Evolutionary conservation across 164 flowering plant genomes (phyloP), one percentile per base, ranked within the genome.

Genomic region (Dillenia turbinata): DNA sequence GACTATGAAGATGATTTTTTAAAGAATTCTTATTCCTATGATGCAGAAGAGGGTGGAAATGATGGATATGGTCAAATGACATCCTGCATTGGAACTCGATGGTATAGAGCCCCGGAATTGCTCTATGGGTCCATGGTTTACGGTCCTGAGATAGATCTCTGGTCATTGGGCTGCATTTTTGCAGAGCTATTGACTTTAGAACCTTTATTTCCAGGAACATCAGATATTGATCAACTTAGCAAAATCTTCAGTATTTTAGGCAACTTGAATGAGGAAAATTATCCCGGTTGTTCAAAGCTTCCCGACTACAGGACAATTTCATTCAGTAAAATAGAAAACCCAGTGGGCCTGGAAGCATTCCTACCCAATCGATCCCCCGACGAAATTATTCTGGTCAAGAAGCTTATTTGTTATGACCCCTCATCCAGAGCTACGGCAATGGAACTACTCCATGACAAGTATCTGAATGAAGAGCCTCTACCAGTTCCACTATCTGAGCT

Each of bases 131-230:
- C 97, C 19, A 80, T 76, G 16, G 58, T 67, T 70, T 95, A 95
- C 62, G 92, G 96, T 10, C 70, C 69, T 10, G 96, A 88, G 78
- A 71, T 95, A 15, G 97, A 95, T 68, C 71, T 95, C 11, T 92
- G 97, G 99, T 88, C 97, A 43, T 62, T 92, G 51, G 99, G 99
- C 24, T 95, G 97, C 77, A 83, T 90, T 57, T 88, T 92, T 60
- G 87, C 94, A 0, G 97, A 95, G 83, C 92, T 95, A 55, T 58
- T 95, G 16, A 80, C 73, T 15, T 79, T 91, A 12, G 79, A 89
- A 59, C 96, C 97, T 52, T 81, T 91, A 44, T 94, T 94, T 61
- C 96, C 97, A 0, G 99, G 99, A 52, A 76, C 74, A 60, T 83
- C 96, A 15, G 97, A 94, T 77, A 91, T 94, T 52, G 97, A 94